Evolutionary conservation across 2,329 filamentous ascomycete genomes (phyloP), one percentile per base, ranked within the genome.

Genomic region (Aaosphaeria arxii): DNA sequence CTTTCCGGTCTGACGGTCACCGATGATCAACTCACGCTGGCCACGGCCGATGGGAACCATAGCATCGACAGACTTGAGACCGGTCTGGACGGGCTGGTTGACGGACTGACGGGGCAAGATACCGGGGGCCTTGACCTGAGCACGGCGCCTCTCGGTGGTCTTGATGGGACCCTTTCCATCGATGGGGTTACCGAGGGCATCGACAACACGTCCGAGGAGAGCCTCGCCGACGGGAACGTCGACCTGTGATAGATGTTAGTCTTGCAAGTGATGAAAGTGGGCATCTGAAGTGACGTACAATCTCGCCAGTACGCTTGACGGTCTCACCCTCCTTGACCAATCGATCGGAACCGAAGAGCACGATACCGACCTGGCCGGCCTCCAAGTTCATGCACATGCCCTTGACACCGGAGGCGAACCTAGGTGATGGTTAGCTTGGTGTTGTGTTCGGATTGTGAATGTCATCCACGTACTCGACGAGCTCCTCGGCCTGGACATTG

Each of bases 301-400:
- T 99, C 81, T 95, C 84, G 77, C 94, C 94, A 70, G 94, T 99
- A 87, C 94, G 92, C 88, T 96, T 97, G 79, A 99, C 94, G 62
- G 89, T 92, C 85, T 99, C 92, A 74, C 94, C 94, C 81, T 99
- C 94, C 84, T 90, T 94, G 86, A 99, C 94, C 70, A 96, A 85
- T 91, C 94, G 91, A 82, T 99, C 94, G 73, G 94, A 97, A 87
- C 94, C 94, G 85, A 99, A 99, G 73, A 99, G 85, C 85, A 99
- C 94, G 72, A 99, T 91, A 96, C 94, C 94, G 81, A 99, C 94
- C 81, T 97, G 94, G 77, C 94, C 94, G 78, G 94, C 94, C 83
- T 99, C 94, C 80, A 99, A 87, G 89, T 99, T 99, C 92, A 99
- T 97, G 89, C 92, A 97, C 94, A 99, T 99, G 78, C 94, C 94